Percentiles rank a stretch among this genome's conserved stretches.
Conservation (phyloP, 768 basidiomycete genomes). For the Daedaleopsis sinensis region DNA sequence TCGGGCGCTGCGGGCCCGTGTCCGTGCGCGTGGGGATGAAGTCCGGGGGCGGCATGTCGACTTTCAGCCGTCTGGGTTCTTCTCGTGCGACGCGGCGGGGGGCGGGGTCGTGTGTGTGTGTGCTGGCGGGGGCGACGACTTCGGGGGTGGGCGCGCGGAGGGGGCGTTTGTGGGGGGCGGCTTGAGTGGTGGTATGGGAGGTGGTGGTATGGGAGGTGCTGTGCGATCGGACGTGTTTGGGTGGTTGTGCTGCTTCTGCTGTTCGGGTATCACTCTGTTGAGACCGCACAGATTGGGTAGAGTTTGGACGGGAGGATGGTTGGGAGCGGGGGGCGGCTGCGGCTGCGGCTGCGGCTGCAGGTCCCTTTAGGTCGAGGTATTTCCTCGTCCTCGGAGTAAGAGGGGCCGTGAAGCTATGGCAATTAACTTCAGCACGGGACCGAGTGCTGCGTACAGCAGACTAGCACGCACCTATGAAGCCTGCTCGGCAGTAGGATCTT, state of each 20-base stretch:
- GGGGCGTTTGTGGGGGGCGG: constrained; percentile 1
- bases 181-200: constrained; percentile 4
- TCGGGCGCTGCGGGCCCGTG: constrained; percentile 11
- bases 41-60: constrained; percentile 26
- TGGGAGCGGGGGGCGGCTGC: constrained; percentile 25
- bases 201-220: constrained; percentile 13
- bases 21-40: constrained; percentile 17
- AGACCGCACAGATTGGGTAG: constrained; percentile 28
- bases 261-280: constrained; percentile 4
- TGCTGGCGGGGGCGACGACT: background rate
- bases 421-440: constrained; percentile 5
- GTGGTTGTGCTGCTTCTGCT: background rate
- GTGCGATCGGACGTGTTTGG: constrained; percentile 10
- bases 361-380: constrained; percentile 59
- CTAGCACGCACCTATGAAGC: constrained; percentile 59
- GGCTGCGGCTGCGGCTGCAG: constrained; percentile 12
- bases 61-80: constrained; percentile 10
- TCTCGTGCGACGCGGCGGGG: constrained; percentile 13
- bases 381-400: constrained; percentile 77
- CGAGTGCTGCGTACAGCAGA: background rate
- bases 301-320: constrained; percentile 30
- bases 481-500: constrained; percentile 67
- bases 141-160: constrained; percentile 10
- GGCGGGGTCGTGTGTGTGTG: background rate
- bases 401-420: constrained; percentile 66